Base-by-base conservation (phyloP, 2,329 filamentous ascomycete genomes). In the Xylariaceae sp. region DNA sequence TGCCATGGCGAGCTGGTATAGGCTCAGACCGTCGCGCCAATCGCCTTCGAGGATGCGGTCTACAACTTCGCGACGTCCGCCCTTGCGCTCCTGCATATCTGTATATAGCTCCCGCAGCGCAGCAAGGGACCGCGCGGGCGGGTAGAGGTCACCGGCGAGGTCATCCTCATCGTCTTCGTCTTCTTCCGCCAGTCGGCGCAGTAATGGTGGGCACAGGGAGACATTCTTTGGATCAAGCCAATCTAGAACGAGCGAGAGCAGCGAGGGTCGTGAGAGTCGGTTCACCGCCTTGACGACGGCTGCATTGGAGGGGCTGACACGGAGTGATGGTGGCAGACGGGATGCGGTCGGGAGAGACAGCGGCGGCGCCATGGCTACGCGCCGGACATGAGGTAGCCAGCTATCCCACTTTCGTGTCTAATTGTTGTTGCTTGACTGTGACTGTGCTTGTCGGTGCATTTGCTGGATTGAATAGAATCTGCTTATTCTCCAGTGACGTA, bases 211-310 rank as follows among this genome's bases (percentile, higher is more conserved):
- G 39, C 80, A 85, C 15, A 78, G 72, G 5, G 76, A 68, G 38
- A 82, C 73, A 55, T 87, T 85, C 55, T 76, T 73, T 43, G 85
- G 80, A 49, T 86, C 81, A 3, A 95, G 81, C 90, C 90, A 95
- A 70, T 86, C 79, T 18, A 90, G 76, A 1, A 80, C 86, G 9
- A 95, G 77, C 0, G 83, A 80, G 22, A 94, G 71, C 18, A 95
- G 78, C 0, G 87, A 83, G 42, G 83, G 73, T 44, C 89, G 83
- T 1, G 88, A 86, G 15, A 95, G 77, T 47, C 84, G 85, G 52
- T 75, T 78, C 43, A 95, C 75, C 38, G 80, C 75, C 66, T 87
- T 89, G 56, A 78, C 66, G 43, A 90, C 78, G 30, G 82, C 75
- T 41, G 80, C 73, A 62, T 85, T 86, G 51, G 79, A 74, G 9